phyloP scores from a whole-genome alignment of 1,284 basidiomycete genomes.

The Moniliella sp. region DNA sequence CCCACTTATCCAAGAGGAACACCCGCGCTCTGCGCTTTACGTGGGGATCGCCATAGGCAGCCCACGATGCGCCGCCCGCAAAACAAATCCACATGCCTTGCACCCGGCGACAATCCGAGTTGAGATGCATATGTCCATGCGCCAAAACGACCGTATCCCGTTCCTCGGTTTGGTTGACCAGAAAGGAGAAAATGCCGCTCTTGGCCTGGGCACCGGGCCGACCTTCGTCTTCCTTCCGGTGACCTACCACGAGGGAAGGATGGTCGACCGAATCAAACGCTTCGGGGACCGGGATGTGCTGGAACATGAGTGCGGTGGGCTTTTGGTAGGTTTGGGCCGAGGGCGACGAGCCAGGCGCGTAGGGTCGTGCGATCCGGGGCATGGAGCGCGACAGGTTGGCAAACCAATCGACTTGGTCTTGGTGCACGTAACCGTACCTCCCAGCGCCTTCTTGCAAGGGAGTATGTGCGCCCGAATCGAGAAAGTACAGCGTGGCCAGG shows the following conservation, averaged over 20 bases:
- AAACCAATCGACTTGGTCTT: slow-evolving; percentile 25
- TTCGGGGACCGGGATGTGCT: slow-evolving; percentile 31
- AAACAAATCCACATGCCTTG: slow-evolving; percentile 81
- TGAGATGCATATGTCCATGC: slow-evolving; percentile 25
- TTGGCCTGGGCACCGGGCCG: slow-evolving; percentile 12
- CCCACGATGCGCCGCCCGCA: slow-evolving; percentile 48
- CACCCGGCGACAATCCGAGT: slow-evolving; percentile 61
- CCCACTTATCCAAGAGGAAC: slow-evolving; percentile 4
- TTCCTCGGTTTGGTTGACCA: slow-evolving; percentile 4
- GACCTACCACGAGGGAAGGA: slow-evolving; percentile 6
- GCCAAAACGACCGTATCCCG: slow-evolving; percentile 12
- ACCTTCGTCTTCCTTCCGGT: slow-evolving; percentile 8
- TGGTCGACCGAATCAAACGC: slow-evolving; percentile 8
- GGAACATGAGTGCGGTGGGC: slow-evolving; percentile 19
- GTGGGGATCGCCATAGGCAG: slow-evolving; percentile 9
- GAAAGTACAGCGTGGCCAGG: slow-evolving; percentile 68
- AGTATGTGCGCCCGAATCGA: slow-evolving; percentile 53
- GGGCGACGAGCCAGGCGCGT: slow-evolving; percentile 6
- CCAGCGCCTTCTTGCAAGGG: background rate
- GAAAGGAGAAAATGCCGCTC: slow-evolving; percentile 20
- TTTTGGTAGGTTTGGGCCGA: slow-evolving; percentile 3
- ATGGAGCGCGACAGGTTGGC: slow-evolving; percentile 3
- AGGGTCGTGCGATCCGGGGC: slow-evolving; percentile 8
- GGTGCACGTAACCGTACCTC: slow-evolving; percentile 15
- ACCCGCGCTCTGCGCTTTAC: slow-evolving; percentile 10